Base-by-base conservation (phyloP, 2,329 filamentous ascomycete species). In the Epichloe brachyelytri region DNA sequence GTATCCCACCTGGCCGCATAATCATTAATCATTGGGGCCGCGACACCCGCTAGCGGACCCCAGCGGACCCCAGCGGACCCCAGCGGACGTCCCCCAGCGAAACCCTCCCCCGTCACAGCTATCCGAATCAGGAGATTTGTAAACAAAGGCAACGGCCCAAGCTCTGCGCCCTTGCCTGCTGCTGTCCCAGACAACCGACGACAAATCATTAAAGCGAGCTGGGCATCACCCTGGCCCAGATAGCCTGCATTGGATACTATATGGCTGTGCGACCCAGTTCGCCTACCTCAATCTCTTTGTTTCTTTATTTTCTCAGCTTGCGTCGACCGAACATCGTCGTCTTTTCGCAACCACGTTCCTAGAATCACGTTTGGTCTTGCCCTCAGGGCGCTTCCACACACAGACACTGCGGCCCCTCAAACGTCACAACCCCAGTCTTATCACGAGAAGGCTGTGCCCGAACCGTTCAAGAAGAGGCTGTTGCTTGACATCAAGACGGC, bases 81-180 rank as follows among this genome's bases (percentile, higher is more conserved):
- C 33, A 15, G 33, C 22, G 22, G 22, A 26, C 22, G 26, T 8
- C 5, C 48, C 22, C 33, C 33, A 19, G 33, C 48, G 54, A 51
- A 51, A 48, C 54, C 54, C 54, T 53, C 46, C 54, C 54, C 46
- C 38, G 54, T 57, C 56, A 56, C 56, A 64, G 65, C 62, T 64
- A 59, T 66, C 66, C 65, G 55, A 63, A 65, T 63, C 57, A 60
- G 66, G 66, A 61, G 59, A 63, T 63, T 62, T 61, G 66, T 69
- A 68, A 70, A 68, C 68, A 70, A 69, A 66, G 51, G 26, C 22
- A 59, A 37, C 47, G 64, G 60, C 54, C 64, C 62, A 60, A 65
- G 62, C 63, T 62, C 55, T 52, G 56, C 54, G 56, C 52, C 26
- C 46, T 20, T 20, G 37, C n/a, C 49, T 55, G 58, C 57, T 54